Evolutionary conservation across 2,329 filamentous ascomycete genomes (phyloP), one percentile per base, ranked within the genome.

Genomic region (Teratosphaeria epicoccoides): DNA sequence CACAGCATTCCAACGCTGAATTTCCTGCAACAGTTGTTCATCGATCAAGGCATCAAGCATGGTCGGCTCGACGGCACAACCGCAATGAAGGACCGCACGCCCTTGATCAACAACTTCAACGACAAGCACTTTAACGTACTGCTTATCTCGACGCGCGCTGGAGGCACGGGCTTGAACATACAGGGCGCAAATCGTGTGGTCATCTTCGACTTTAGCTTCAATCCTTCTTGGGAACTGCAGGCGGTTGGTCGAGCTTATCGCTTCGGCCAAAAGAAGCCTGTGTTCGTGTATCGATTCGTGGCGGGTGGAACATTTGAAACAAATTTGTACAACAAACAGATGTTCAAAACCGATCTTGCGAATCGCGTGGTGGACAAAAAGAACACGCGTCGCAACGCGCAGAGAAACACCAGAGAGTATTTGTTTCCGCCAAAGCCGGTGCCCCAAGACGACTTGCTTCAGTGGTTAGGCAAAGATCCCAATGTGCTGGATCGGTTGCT

Each of bases 231-330:
- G 63, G 90, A 95, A 66, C 84, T 89, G 61, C 90, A 96, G 68
- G 90, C 90, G 1, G 81, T 95, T 48, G 90, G 88, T 1, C 79
- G 90, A 49, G 85, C 87, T 0, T 95, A 93, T 67, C 86, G 90
- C 1, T 79, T 96, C 28, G 88, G 89, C 0, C 90, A 96, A 67
- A 73, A 71, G 33, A 93, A 90, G 60, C 76, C 79, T 0, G 89
- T 95, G 1, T 90, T 80, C 63, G 88, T 96, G 1, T 96, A 96
- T 68, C 84, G 85, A 17, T 82, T 96, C 55, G 73, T 89, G 24
- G 74, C 82, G 10, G 87, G 82, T 2, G 89, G 88, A 1, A 93
- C 88, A 0, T 89, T 85, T 59, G 89, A 96, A 65, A 80, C 84
- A 40, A 76, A 77, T 9, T 71, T 94, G 46, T 81, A 89, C 59